Evolutionary conservation across 805 yeast species (phyloP), one percentile per base, ranked within the genome.

Genomic region (Zygoascus biomembranicola): DNA sequence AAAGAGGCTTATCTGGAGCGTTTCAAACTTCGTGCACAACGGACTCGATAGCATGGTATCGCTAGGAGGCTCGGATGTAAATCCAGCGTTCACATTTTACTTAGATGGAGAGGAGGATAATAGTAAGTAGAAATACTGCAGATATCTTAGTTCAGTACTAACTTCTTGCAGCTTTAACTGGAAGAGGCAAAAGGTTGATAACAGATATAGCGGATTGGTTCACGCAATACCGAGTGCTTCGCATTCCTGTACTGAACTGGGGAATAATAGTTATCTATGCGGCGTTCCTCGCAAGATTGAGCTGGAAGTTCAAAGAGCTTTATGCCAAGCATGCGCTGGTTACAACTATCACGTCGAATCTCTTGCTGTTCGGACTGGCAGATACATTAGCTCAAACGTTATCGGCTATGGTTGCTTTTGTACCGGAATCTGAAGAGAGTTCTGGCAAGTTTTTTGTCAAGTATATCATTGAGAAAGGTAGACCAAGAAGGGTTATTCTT

Each of bases 351-450:
- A 79, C 83, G 23, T 84, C 97, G 1, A 92, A 92, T 63, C 69
- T 87, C 31, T 81, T 90, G 4, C 72, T 92, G 5, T 87, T 82
- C 66, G 97, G 96, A 0, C 81, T 89, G n/a, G 90, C 97, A 0
- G 98, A 92, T 66, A 80, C 90, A 0, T 65, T 90, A 57, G 98
- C 98, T 0, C 98, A 92, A 67, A 77, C 85, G 2, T 73, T 89
- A 3, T 63, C 79, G 4, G 69, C 75, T 35, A 66, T 71, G 51
- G 54, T 61, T 8, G 62, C 65, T 20, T 63, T 66, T 49, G 50
- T 54, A 23, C 64, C 63, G 20, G 58, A 57, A 48, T 52, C 50
- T 14, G 54, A 51, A 45, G 56, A 47, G 37, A 53, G 31, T 35
- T 49, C 18, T 31, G 51, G 32, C 52, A 44, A 55, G 26, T 43